Evolutionary conservation across 768 basidiomycete species (phyloP), one percentile per base, ranked within the genome.

Genomic region (Punctularia strigosozonata): DNA sequence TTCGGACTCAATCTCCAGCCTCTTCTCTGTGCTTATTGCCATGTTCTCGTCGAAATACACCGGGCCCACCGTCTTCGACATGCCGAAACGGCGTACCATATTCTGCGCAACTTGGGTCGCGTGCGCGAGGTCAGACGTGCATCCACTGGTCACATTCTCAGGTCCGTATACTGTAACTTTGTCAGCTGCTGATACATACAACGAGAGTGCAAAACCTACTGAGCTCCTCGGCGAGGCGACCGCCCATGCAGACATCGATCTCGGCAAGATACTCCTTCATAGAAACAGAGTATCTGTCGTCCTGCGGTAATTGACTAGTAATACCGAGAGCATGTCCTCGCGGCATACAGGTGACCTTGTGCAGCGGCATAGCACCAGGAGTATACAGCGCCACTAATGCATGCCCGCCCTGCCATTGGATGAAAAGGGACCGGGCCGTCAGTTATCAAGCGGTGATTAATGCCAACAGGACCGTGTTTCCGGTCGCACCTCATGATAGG

Each of bases 321-420:
- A 34, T 63, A 41, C 92, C 91, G 32, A 98, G 70, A 17, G 91
- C 84, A 54, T 94, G 85, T 20, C 95, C 95, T 50, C 95, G 84
- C 28, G 94, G 94, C 38, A 99, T 75, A 56, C 94, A 95, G 19
- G 94, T 98, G 24, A 98, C 94, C 64, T 95, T 95, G 60, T 98
- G 92, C 45, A 99, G 62, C 30, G 95, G 95, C 75, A 91, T 90
- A 31, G 92, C 90, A 36, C 92, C 94, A 45, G 86, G 75, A 1
- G 95, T 98, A 56, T 90, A 90, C 35, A 98, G 64, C 5, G 94
- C 91, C 19, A 91, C 80, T n/a, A 97, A 69, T 21, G 92, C 89
- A 57, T 97, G 91, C 25, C 89, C 91, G 43, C 86, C 87, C 81
- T 86, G 48, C 43, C 33, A 17, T 46, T 51, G 25, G 31, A 46